phyloP scores from a whole-genome alignment of 2,329 filamentous ascomycete genomes.

The Pseudogymnoascus sp. region DNA sequence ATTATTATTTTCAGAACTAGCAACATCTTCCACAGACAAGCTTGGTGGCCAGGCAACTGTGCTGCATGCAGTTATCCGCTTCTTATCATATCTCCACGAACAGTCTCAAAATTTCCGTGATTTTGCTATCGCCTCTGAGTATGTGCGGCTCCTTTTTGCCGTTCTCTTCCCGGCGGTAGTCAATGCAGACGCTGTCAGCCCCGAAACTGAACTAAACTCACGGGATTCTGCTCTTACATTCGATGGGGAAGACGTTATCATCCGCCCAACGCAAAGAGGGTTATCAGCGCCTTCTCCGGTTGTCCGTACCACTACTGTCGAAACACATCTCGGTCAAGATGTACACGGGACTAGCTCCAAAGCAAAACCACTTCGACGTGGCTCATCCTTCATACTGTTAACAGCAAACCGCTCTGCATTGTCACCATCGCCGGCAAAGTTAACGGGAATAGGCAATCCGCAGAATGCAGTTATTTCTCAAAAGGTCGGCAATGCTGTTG shows the following conservation, averaged over 20 bases:
- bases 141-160: conserved; percentile 68
- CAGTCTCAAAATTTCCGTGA: conserved; percentile 72
- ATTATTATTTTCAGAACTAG: conserved; percentile 25
- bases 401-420: conserved; percentile 55
- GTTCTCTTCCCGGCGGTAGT: conserved; percentile 84
- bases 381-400: conserved; percentile 86
- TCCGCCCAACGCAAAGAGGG: conserved; percentile 45
- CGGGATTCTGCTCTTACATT: conserved; percentile 74
- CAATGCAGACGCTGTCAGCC: conserved; percentile 71
- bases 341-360: conserved; percentile 30
- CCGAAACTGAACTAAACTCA: conserved; percentile 80
- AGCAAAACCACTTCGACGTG: conserved; percentile 61
- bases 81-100: conserved; percentile 69
- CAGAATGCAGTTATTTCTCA: conserved; percentile 42
- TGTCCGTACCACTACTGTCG: conserved; percentile 61
- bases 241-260: conserved; percentile 75
- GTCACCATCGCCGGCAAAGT: conserved; percentile 50
- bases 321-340: conserved; percentile 39
- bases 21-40: conserved; percentile 37
- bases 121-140: conserved; percentile 71
- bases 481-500: conserved; percentile 56
- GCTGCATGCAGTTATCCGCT: conserved; percentile 67
- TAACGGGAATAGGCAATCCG: conserved; percentile 55
- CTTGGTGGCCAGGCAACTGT: conserved; percentile 53
- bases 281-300: conserved; percentile 58